These are phyloP conservation scores for Hymenoscyphus linearis DNA, from an alignment of 2,329 filamentous ascomycete species.

Conservation along the genomic window DNA sequence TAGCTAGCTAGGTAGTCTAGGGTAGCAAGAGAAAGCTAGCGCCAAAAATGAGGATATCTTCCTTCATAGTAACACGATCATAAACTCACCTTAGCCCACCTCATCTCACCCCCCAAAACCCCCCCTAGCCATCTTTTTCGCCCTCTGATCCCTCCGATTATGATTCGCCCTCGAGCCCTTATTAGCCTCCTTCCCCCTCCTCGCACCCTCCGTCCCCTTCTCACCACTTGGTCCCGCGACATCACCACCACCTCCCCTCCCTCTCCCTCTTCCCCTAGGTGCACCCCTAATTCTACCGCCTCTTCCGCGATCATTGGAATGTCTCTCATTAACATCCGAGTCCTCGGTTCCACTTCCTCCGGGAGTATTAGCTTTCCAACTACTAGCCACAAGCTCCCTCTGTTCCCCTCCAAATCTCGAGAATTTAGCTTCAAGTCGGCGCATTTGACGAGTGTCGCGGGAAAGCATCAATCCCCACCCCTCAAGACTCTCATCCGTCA, in stretches of 20 bases:
- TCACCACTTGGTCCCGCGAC: constrained; percentile 62
- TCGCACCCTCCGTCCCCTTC: constrained; percentile 64
- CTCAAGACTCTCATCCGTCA: constrained; percentile 92
- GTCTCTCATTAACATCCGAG: constrained; percentile 41
- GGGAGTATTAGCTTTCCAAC: constrained; percentile 54
- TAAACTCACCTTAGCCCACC: too few species aligned
- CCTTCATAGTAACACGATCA: too few species aligned
- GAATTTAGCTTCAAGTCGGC: constrained; percentile 66
- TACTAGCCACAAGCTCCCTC: constrained; percentile 55
- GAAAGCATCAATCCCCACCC: constrained; percentile 87
- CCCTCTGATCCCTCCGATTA: constrained; percentile 68
- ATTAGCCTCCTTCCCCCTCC: constrained; percentile 73
- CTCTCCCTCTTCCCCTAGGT: constrained; percentile 39
- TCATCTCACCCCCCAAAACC: constrained; percentile 33
- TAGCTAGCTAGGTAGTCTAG: too few species aligned
- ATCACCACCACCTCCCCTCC: constrained; percentile 51
- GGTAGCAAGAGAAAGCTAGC: too few species aligned
- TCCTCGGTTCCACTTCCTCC: constrained; percentile 51
- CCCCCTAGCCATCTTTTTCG: constrained; percentile 59
- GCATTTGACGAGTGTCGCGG: constrained; percentile 63
- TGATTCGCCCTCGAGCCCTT: constrained; percentile 83
- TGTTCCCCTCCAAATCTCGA: constrained; percentile 63
- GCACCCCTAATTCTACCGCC: constrained; percentile 40
- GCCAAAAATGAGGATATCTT: too few species aligned
- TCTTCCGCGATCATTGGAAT: constrained; percentile 36